Evolutionary conservation across 2,329 filamentous ascomycete species (phyloP).

Genomic region (Aureobasidium vineae): DNA sequence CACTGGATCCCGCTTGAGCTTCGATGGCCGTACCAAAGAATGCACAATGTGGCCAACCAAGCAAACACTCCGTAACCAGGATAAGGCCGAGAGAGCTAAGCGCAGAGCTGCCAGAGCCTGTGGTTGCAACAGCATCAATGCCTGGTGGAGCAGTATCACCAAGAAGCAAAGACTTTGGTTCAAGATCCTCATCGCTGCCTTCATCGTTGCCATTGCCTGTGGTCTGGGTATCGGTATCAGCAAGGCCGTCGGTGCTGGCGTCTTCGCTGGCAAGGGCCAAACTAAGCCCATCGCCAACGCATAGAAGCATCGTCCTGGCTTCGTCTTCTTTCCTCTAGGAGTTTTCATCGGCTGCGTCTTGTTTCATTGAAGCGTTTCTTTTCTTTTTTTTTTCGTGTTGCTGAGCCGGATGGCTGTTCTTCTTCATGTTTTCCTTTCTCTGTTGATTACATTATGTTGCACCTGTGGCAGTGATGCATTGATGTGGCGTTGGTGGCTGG

Average conservation of each 20-base stretch:
- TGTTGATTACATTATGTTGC: constrained; percentile 14
- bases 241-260: constrained; percentile 49
- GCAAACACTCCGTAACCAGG: constrained; percentile 46
- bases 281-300: constrained; percentile 32
- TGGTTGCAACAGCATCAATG: constrained; percentile 35
- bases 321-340: not conserved
- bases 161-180: constrained; percentile 47
- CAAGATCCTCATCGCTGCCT: constrained; percentile 48
- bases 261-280: constrained; percentile 44
- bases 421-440: constrained; percentile 15
- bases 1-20: constrained; percentile 25
- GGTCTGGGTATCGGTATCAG: constrained; percentile 52
- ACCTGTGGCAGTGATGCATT: constrained; percentile 23
- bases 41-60: constrained; percentile 54
- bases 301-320: not conserved
- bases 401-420: not conserved
- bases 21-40: constrained; percentile 44
- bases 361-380: not conserved
- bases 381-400: not conserved
- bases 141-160: constrained; percentile 42
- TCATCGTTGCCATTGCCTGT: constrained; percentile 49
- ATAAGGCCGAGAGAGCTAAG: constrained; percentile 38
- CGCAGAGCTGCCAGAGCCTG: constrained; percentile 38
- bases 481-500: constrained; percentile 21
- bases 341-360: not conserved